phyloP scores from a whole-genome alignment of 176 grass and related monocot genomes.

The Metroxylon sagu region DNA sequence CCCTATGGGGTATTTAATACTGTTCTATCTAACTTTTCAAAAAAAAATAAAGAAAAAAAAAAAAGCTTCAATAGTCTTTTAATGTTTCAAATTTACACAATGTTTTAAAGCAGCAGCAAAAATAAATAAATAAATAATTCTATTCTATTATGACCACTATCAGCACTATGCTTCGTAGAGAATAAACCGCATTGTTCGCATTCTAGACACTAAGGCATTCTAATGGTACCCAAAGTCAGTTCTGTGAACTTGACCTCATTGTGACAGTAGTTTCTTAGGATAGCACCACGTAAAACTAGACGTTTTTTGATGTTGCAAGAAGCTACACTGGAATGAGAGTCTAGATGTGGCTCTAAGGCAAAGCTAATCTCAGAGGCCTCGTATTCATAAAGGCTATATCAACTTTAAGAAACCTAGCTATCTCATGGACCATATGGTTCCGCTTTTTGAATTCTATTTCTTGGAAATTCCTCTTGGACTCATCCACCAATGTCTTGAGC shows the following conservation, averaged over 20 bases:
- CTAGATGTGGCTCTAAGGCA: slow-evolving; percentile 59
- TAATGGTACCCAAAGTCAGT: slow-evolving; percentile 72
- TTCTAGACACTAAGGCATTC: no score
- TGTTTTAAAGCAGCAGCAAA: no score
- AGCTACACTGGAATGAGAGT: slow-evolving; percentile 30
- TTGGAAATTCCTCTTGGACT: slow-evolving; percentile 63
- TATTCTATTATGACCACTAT: slow-evolving; percentile 34
- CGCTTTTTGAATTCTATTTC: slow-evolving; percentile 79
- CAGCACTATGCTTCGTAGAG: slow-evolving; percentile 45
- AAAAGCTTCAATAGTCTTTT: no score
- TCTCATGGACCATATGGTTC: slow-evolving; percentile 75
- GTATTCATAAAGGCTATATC: slow-evolving; percentile 79
- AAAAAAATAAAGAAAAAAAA: no score
- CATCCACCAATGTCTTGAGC: slow-evolving; percentile 52
- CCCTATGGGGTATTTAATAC: no score
- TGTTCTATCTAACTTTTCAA: no score
- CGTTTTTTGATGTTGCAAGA: slow-evolving; percentile 42
- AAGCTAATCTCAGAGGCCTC: slow-evolving; percentile 80
- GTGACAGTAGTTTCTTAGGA: slow-evolving; percentile 61
- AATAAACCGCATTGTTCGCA: slow-evolving; percentile 87
- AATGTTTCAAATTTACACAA: no score
- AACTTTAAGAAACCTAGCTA: slow-evolving; percentile 60
- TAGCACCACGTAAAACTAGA: slow-evolving; percentile 45
- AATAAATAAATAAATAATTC: no score
- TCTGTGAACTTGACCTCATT: slow-evolving; percentile 94